These are phyloP conservation scores for Amylocarpus encephaloides DNA, from an alignment of 2,329 filamentous ascomycete genomes.

Conservation along the genomic window DNA sequence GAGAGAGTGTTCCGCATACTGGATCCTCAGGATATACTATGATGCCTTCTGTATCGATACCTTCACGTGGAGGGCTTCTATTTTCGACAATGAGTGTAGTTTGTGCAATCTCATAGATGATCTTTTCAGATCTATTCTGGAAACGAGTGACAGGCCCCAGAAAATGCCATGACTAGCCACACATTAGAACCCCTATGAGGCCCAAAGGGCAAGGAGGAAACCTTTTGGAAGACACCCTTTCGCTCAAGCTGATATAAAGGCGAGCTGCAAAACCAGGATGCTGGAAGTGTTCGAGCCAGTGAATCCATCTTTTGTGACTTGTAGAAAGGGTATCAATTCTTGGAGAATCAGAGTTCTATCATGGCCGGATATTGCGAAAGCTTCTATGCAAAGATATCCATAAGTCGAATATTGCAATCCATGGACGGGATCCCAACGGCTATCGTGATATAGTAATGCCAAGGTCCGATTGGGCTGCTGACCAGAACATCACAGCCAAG, in stretches of 20 bases:
- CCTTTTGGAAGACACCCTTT: conserved; percentile 43
- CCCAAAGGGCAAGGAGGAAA: conserved; percentile 9
- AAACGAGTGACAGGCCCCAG: conserved; percentile 47
- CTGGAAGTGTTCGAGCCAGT: conserved; percentile 40
- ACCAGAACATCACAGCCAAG: not conserved
- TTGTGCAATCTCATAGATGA: conserved; percentile 46
- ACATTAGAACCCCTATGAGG: not conserved
- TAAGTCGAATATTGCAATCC: no score
- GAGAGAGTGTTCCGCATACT: conserved; percentile 7
- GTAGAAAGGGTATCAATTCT: not conserved
- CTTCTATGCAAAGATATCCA: no score
- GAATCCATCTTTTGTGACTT: conserved; percentile 16
- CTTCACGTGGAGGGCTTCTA: conserved; percentile 21
- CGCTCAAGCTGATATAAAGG: conserved; percentile 45
- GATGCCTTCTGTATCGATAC: conserved; percentile 31
- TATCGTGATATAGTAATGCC: not conserved
- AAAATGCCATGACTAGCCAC: conserved; percentile 44
- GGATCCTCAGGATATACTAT: conserved; percentile 31
- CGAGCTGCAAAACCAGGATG: conserved; percentile 45
- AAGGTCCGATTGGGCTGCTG: not conserved
- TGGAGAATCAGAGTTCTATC: not conserved
- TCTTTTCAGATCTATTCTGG: conserved; percentile 33
- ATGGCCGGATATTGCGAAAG: no score
- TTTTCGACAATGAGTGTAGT: conserved; percentile 37
- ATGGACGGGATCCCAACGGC: not conserved